Evolutionary conservation across 2,329 filamentous ascomycete species (phyloP).

Genomic region (Cercospora janseana): DNA sequence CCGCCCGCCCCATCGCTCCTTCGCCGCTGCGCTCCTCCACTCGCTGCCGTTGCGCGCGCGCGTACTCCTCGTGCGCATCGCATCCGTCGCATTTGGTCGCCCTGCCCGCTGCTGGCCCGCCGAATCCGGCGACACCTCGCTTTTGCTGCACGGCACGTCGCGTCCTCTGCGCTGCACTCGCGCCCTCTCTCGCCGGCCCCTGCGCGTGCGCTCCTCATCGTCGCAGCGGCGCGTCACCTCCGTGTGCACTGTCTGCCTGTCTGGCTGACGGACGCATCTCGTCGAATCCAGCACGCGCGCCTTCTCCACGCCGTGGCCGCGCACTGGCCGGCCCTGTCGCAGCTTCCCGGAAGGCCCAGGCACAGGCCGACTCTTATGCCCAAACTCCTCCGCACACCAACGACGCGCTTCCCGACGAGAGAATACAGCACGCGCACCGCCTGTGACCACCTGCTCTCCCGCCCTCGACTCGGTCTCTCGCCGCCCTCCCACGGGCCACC

Average conservation of each 20-base stretch:
- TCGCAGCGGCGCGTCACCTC: not conserved
- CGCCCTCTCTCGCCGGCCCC: not conserved
- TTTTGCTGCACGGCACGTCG: not conserved
- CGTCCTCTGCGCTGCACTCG: slow-evolving; percentile 3
- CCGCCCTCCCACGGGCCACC: slow-evolving; percentile 3
- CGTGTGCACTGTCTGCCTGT: not conserved
- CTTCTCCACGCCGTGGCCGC: not conserved
- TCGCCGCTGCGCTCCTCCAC: slow-evolving; percentile 3
- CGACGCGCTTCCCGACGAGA: not conserved
- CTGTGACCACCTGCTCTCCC: not conserved
- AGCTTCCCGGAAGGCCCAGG: not conserved
- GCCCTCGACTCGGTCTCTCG: not conserved
- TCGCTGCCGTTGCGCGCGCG: slow-evolving; percentile 5
- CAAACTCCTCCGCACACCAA: slow-evolving; percentile 1
- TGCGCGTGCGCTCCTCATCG: not conserved
- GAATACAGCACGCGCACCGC: not conserved
- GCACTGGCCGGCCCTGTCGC: not conserved
- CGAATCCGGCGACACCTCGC: slow-evolving; percentile 15
- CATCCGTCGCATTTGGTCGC: not conserved
- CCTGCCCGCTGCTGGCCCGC: slow-evolving; percentile 2
- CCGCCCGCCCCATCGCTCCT: not conserved
- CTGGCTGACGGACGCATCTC: not conserved
- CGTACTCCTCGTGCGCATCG: slow-evolving; percentile 1
- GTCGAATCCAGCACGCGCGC: not conserved
- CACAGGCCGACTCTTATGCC: slow-evolving; percentile 10